These are phyloP conservation scores for Ceratocystis cacaofunesta DNA, from an alignment of 2,329 filamentous ascomycete genomes.

Conservation along the genomic window DNA sequence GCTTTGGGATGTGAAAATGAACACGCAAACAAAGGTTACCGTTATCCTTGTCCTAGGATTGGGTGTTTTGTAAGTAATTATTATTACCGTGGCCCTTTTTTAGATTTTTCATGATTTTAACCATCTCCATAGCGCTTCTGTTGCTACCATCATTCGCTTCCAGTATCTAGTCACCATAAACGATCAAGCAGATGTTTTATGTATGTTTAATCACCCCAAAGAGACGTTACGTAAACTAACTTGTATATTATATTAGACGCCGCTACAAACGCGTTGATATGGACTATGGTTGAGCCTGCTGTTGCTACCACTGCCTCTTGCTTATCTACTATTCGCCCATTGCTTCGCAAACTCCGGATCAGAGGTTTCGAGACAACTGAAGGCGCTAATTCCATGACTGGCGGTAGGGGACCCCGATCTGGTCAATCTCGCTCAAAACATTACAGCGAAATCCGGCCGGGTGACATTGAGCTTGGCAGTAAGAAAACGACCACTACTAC, in stretches of 20 bases:
- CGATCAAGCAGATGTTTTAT: conserved; percentile 33
- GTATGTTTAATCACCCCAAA: conserved; percentile 24
- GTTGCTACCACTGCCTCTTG: conserved; percentile 40
- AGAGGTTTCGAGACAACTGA: conserved; percentile 29
- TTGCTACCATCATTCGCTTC: conserved; percentile 39
- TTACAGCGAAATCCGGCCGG: conserved; percentile 10
- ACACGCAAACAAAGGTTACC: conserved; percentile 35
- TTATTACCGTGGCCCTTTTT: not conserved
- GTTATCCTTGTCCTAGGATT: conserved; percentile 35
- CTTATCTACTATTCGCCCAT: conserved; percentile 39
- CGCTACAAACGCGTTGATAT: conserved; percentile 38
- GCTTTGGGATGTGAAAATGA: conserved; percentile 41
- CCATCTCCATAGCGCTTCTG: conserved; percentile 29
- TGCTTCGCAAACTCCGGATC: conserved; percentile 35
- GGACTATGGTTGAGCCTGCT: conserved; percentile 42
- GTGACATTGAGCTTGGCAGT: conserved; percentile 13
- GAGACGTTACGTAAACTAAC: not conserved
- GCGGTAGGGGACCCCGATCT: conserved; percentile 20
- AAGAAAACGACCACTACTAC: conserved; percentile 11
- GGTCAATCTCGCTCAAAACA: conserved; percentile 21
- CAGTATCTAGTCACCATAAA: conserved; percentile 33
- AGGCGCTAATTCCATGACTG: conserved; percentile 5
- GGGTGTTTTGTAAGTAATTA: conserved; percentile 33
- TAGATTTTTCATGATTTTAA: not conserved
- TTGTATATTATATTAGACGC: conserved; percentile 22